Evolutionary conservation across 78 protist species (phyloP).

Genomic region (Protostelium mycophagum): DNA sequence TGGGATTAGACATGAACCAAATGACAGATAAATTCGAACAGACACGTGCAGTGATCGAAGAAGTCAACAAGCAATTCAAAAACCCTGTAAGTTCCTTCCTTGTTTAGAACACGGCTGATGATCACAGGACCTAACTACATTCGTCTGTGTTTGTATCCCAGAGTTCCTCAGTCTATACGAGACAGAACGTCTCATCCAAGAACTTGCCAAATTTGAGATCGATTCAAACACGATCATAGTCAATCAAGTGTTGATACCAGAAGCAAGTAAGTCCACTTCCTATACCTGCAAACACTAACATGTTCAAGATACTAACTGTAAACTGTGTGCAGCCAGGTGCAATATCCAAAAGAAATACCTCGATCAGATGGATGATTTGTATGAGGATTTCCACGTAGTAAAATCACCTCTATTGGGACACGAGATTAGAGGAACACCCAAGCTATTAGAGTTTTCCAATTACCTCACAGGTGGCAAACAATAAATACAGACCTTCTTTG

Average conservation of each 20-base stretch:
- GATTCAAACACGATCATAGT: conserved; percentile 90
- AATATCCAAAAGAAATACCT: conserved; percentile 91
- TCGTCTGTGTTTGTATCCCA: conserved; percentile 97
- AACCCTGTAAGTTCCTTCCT: conserved; percentile 43
- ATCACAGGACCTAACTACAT: conserved; percentile 82
- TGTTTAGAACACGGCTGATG: background rate
- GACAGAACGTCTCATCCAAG: conserved; percentile 98
- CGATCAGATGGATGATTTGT: conserved; percentile 88
- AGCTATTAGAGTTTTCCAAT: conserved; percentile 25
- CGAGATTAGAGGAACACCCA: conserved; percentile 85
- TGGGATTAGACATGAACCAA: conserved; percentile 20
- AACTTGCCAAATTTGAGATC: conserved; percentile 83
- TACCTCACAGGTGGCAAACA: background rate
- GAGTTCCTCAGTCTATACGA: conserved; percentile 98
- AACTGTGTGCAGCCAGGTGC: conserved; percentile 66
- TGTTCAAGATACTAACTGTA: conserved; percentile 31
- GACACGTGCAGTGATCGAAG: conserved; percentile 44
- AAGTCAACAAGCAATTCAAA: conserved; percentile 77
- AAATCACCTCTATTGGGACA: conserved; percentile 78
- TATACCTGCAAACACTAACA: background rate
- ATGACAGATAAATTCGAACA: conserved; percentile 14
- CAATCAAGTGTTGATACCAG: conserved; percentile 91
- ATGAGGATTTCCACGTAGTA: conserved; percentile 91
- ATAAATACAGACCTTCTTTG: background rate
- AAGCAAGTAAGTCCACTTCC: conserved; percentile 13